A percentile compares a stretch with the other conserved stretches of the same genome.
phyloP scores from a whole-genome alignment of 257 asterid species.

The Nicotiana tomentosiformis region DNA sequence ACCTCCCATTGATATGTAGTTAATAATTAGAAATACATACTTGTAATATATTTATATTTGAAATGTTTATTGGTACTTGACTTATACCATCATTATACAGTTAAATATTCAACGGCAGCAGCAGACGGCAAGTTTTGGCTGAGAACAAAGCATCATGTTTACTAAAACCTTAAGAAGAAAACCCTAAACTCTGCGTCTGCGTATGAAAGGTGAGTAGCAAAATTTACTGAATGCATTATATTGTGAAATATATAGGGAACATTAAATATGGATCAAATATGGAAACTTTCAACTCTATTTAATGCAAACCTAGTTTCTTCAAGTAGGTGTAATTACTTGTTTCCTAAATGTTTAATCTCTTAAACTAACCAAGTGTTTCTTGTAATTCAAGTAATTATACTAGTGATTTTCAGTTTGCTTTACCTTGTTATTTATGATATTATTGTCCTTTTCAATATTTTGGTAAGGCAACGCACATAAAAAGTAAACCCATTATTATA shows the following conservation, averaged over 20 bases:
- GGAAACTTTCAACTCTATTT: background rate
- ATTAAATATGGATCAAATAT: background rate
- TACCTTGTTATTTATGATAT: background rate
- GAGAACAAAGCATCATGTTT: background rate
- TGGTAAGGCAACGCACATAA: background rate
- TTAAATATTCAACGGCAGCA: too few relatives aligned
- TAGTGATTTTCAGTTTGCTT: background rate
- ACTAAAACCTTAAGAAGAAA: too few relatives aligned
- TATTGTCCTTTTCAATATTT: too few relatives aligned
- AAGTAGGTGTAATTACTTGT: background rate
- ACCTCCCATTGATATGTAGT: too few relatives aligned
- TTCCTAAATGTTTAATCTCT: background rate
- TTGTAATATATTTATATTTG: too few relatives aligned
- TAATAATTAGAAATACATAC: too few relatives aligned
- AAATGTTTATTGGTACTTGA: too few relatives aligned
- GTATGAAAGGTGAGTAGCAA: background rate
- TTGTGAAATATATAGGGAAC: too few relatives aligned
- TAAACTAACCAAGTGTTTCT: too few relatives aligned
- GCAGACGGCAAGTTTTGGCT: background rate
- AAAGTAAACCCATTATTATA: background rate
- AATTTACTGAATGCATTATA: background rate
- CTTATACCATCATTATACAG: too few relatives aligned
- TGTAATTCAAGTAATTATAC: background rate
- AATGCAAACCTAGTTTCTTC: background rate
- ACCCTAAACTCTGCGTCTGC: too few relatives aligned